Evolutionary conservation across 2,329 filamentous ascomycete genomes (phyloP).

Genomic region (Epichloe brachyelytri): DNA sequence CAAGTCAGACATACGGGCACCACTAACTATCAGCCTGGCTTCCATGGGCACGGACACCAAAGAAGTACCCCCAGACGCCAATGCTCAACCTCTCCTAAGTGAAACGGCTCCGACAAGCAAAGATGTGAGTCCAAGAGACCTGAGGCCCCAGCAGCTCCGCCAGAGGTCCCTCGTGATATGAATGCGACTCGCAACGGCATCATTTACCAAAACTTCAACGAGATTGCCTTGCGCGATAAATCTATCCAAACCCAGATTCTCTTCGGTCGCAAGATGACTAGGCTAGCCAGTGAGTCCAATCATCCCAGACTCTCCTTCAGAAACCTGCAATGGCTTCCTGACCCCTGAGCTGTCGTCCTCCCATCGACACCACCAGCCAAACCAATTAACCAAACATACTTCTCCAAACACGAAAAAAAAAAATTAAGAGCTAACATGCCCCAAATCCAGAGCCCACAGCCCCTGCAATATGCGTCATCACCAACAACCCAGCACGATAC

Average conservation of each 20-base stretch:
- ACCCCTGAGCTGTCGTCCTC: no score
- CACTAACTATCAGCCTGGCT: constrained; percentile 15
- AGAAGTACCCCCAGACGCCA: not conserved
- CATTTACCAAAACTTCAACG: constrained; percentile 47
- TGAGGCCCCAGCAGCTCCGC: constrained; percentile 9
- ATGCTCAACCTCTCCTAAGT: constrained; percentile 7
- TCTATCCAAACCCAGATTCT: constrained; percentile 44
- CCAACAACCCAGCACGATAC: constrained; percentile 67
- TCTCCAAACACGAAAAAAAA: not conserved
- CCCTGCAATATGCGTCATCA: constrained; percentile 62
- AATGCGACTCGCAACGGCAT: constrained; percentile 35
- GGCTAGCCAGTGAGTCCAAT: constrained; percentile 35
- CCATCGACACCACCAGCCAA: not conserved
- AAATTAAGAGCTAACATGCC: not conserved
- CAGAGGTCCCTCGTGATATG: constrained; percentile 7
- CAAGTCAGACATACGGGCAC: constrained; percentile 32
- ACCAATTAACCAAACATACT: no score
- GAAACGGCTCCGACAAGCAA: constrained; percentile 7
- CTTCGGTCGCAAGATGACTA: constrained; percentile 46
- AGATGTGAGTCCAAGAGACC: constrained; percentile 6
- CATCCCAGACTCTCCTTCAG: not conserved
- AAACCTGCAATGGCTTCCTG: no score
- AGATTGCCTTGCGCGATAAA: constrained; percentile 42
- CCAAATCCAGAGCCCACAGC: constrained; percentile 33
- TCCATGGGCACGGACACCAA: not conserved